Evolutionary conservation across 139 green algal species (phyloP), one percentile per base, ranked within the genome.

Genomic region (Microglena sp.): DNA sequence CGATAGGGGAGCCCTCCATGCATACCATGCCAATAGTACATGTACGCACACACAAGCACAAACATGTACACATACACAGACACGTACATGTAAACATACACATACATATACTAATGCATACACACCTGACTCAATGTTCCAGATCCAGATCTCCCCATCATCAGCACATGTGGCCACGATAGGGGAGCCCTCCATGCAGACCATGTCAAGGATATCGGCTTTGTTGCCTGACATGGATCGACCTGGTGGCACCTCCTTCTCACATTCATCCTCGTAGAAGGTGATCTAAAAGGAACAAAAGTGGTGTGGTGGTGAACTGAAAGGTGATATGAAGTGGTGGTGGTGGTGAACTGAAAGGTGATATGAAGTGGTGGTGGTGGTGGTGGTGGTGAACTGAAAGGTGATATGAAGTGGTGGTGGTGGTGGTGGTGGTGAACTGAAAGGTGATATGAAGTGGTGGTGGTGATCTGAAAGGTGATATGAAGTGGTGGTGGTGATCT

Each of bases 231-330:
- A 61, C 6, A 83, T 67, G 22, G 71, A 35, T 2, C 76, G 70
- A 2, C 67, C 59, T 4, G 77, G 60, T 15, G 22, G 24, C 18
- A 76, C 35, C 29, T 77, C 56, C 27, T 70, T 64, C 60, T 27
- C 34, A 22, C 71, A 45, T 7, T 22, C 28, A 45, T 87, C 81
- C 54, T 84, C 77, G 53, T 80, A 84, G 61, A 84, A 84, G 5
- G 77, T 84, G 34, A 86, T 62, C 40, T 67, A 56, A 2, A 55
- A 22, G 24, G 31, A 27, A 18, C 61, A 68, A 5, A 21, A 45
- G 7, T 24, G n/a, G 56, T n/a, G 6, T 59, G n/a, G n/a, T n/a
- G n/a, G n/a, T n/a, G n/a, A n/a, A n/a, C n/a, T n/a, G n/a, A n/a
- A n/a, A n/a, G n/a, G n/a, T n/a, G n/a, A n/a, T n/a, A n/a, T n/a